Evolutionary conservation across 2,329 filamentous ascomycete species (phyloP), one percentile per base, ranked within the genome.

Genomic region (Tolypocladium ovalisporum): DNA sequence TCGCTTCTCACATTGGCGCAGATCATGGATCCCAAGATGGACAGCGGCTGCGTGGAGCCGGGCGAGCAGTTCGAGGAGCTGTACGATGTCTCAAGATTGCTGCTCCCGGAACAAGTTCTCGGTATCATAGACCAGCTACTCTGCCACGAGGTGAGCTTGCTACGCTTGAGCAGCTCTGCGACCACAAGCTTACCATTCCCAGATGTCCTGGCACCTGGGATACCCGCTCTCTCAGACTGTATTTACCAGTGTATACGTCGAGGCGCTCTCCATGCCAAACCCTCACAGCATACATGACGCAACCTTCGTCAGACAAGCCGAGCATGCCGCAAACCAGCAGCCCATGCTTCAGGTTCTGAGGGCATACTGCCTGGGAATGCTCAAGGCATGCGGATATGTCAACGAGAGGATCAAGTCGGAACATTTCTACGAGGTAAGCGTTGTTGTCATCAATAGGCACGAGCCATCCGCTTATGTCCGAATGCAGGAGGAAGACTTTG

Each of bases 11-110:
- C 42, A 17, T 34, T 34, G 47, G 12, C 44, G 32, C 66, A 99
- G 94, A 96, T 99, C 65, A 97, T 97, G 90, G 94, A 99, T 68
- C 86, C 89, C 1, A 99, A 97, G 74, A 99, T 99, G 94, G 94
- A 99, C 72, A 97, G 90, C 68, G 94, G 94, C 34, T 91, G 87
- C 62, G 77, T 95, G 8, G 80, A 84, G 24, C 83, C 87, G 9
- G 88, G 86, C 35, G 90, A 96, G 66, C 84, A 85, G n/a, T 81
- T 93, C 37, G 89, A 96, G 59, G 87, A 93, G 61, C 81, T 88
- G 54, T 96, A 93, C 71, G 87, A 96, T 66, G 83, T 91, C 44
- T 76, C 82, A 49, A 77, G 79, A 52, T 76, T 81, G 8, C 75
- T 96, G 44, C 76, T 86, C 17, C 88, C 90, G 0, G 84, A 88